A percentile compares a stretch with the other conserved stretches of the same genome.
Evolutionary conservation across 768 basidiomycete genomes (phyloP).

Genomic region (Termitomyces titanicus): DNA sequence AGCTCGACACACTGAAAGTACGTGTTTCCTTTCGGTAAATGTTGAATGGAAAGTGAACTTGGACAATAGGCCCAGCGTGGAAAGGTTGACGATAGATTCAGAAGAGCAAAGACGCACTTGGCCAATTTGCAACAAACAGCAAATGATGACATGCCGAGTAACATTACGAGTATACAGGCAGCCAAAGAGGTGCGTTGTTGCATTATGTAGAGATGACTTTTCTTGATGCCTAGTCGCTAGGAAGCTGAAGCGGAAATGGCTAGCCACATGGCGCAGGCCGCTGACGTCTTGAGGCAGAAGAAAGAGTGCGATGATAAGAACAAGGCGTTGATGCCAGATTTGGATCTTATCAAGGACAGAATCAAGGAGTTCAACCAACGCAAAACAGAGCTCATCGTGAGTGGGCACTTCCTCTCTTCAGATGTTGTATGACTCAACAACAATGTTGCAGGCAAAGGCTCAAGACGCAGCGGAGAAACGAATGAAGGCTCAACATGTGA

Average conservation of each 20-base stretch:
- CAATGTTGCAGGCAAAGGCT: slow-evolving; percentile 38
- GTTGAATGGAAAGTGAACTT: not conserved
- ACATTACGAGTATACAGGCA: slow-evolving; percentile 52
- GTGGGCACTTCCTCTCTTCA: slow-evolving; percentile 12
- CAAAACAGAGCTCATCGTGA: slow-evolving; percentile 41
- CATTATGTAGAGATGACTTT: not conserved
- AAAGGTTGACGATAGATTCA: slow-evolving; percentile 8
- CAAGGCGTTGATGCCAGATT: slow-evolving; percentile 35
- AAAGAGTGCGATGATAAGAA: slow-evolving; percentile 44
- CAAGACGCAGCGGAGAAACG: slow-evolving; percentile 46
- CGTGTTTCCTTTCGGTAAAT: not conserved
- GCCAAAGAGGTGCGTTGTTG: slow-evolving; percentile 45
- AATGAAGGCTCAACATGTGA: slow-evolving; percentile 44
- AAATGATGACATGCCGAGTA: slow-evolving; percentile 67
- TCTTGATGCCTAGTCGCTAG: slow-evolving; percentile 27
- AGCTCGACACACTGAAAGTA: slow-evolving; percentile 32
- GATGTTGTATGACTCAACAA: not conserved
- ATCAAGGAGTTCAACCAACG: slow-evolving; percentile 50
- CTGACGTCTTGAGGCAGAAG: slow-evolving; percentile 41
- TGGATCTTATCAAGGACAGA: slow-evolving; percentile 42
- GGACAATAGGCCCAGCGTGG: slow-evolving; percentile 25
- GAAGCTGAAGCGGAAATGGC: slow-evolving; percentile 53
- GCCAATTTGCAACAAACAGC: slow-evolving; percentile 50
- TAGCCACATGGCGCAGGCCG: slow-evolving; percentile 43
- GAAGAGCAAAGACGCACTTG: slow-evolving; percentile 23